These are phyloP conservation scores for Colletotrichum sp. DNA, from an alignment of 2,329 filamentous ascomycete genomes.

Conservation along the genomic window DNA sequence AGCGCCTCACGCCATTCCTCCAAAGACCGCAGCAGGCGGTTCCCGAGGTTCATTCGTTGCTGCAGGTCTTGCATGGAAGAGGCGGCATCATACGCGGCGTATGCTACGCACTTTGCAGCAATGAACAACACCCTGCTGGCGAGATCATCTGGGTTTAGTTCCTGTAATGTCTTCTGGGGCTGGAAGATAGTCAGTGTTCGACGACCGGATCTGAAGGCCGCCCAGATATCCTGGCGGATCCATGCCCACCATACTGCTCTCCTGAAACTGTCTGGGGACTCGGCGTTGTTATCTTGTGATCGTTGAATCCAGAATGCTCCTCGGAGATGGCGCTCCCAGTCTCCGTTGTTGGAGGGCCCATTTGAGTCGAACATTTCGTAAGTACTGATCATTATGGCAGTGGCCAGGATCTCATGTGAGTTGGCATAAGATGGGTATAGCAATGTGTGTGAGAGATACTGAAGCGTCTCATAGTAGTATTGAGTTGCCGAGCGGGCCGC, in stretches of 20 bases:
- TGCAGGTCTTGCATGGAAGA: not conserved
- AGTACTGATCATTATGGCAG: slow-evolving; percentile 61
- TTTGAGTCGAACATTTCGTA: slow-evolving; percentile 66
- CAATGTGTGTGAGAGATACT: slow-evolving; percentile 63
- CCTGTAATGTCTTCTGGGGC: slow-evolving; percentile 49
- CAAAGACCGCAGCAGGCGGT: not conserved
- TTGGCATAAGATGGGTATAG: slow-evolving; percentile 60
- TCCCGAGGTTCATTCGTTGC: slow-evolving; percentile 38
- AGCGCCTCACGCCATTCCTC: slow-evolving; percentile 6
- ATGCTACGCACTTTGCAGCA: slow-evolving; percentile 59
- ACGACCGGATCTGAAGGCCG: slow-evolving; percentile 61
- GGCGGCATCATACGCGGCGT: slow-evolving; percentile 47
- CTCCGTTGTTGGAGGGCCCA: slow-evolving; percentile 34
- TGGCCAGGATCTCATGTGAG: slow-evolving; percentile 62
- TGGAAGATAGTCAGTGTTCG: slow-evolving; percentile 62
- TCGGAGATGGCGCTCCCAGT: slow-evolving; percentile 65
- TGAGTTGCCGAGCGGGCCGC: slow-evolving; percentile 40
- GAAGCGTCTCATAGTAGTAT: slow-evolving; percentile 66
- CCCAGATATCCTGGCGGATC: slow-evolving; percentile 68
- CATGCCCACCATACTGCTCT: slow-evolving; percentile 69
- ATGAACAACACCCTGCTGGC: slow-evolving; percentile 56
- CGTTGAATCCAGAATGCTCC: slow-evolving; percentile 70
- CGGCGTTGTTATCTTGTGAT: slow-evolving; percentile 63
- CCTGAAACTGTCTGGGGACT: slow-evolving; percentile 54
- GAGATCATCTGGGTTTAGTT: slow-evolving; percentile 55